phyloP scores from a whole-genome alignment of 2,329 filamentous ascomycete genomes.

The Aspergillus flavus region DNA sequence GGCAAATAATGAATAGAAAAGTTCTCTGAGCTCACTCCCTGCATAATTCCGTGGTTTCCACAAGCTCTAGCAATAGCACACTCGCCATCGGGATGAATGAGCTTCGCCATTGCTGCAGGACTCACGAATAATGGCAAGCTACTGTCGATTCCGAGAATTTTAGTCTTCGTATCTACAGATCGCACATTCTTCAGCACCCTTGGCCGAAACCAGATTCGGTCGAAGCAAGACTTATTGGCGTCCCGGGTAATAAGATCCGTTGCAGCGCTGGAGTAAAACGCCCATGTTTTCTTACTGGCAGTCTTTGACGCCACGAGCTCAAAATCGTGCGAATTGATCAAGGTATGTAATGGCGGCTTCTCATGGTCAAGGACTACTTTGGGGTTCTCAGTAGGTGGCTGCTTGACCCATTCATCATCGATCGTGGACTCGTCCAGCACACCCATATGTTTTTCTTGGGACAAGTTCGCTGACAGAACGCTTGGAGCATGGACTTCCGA shows the following conservation, averaged over 20 bases:
- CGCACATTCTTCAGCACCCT: conserved; percentile 61
- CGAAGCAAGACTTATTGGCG: conserved; percentile 58
- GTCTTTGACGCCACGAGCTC: conserved; percentile 57
- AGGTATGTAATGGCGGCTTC: conserved; percentile 55
- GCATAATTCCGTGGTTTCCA: conserved; percentile 55
- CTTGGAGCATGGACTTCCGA: conserved; percentile 50
- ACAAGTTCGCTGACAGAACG: conserved; percentile 48
- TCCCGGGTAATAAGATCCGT: conserved; percentile 62
- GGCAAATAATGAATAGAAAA: not conserved
- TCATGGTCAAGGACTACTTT: conserved; percentile 33
- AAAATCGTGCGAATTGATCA: conserved; percentile 66
- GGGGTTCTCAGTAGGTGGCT: conserved; percentile 36
- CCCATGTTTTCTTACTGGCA: conserved; percentile 67
- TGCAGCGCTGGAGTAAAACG: conserved; percentile 68
- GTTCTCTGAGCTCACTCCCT: conserved; percentile 46
- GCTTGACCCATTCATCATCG: conserved; percentile 52
- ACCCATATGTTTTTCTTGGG: conserved; percentile 52
- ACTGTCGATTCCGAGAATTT: conserved; percentile 57
- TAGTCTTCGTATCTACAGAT: conserved; percentile 53
- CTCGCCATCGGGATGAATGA: conserved; percentile 68
- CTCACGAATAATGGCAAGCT: conserved; percentile 64
- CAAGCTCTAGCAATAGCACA: conserved; percentile 59
- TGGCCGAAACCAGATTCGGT: conserved; percentile 61
- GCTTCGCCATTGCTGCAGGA: conserved; percentile 65
- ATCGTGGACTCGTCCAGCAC: conserved; percentile 52